These are phyloP conservation scores for Lotmaria passim DNA, from an alignment of 208 protist species.

Conservation along the genomic window DNA sequence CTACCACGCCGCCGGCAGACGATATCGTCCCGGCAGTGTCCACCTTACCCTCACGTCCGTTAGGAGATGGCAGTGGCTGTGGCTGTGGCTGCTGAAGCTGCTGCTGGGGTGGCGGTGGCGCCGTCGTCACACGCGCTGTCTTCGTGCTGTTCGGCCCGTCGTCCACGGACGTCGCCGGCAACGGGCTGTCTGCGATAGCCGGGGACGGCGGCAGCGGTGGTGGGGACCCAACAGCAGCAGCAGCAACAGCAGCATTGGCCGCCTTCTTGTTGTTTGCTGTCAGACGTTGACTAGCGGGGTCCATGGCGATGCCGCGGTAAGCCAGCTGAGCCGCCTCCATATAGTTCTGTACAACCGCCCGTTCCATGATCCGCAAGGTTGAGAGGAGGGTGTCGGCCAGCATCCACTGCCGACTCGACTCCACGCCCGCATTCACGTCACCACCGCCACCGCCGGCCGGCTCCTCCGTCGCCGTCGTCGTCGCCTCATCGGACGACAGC, in stretches of 20 bases:
- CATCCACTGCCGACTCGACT: conserved; percentile 65
- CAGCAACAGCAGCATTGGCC: neutral
- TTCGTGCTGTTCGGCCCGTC: neutral
- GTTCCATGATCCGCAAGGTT: conserved; percentile 89
- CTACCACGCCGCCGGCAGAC: neutral
- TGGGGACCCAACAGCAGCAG: neutral
- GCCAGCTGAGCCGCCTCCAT: conserved; percentile 86
- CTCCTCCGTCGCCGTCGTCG: conserved; percentile 1
- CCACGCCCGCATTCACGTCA: conserved; percentile 5
- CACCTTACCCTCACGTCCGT: neutral
- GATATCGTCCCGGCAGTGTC: neutral
- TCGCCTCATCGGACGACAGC: conserved; percentile 30
- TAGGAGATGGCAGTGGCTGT: neutral
- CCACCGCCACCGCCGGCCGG: conserved; percentile 5
- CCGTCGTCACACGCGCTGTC: neutral
- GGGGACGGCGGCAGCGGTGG: conserved; percentile 7
- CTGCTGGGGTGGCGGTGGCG: neutral
- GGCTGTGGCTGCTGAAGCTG: neutral
- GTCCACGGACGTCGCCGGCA: conserved; percentile 15
- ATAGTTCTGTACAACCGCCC: conserved; percentile 91
- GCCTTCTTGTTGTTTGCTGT: neutral
- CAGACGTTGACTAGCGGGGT: conserved; percentile 17
- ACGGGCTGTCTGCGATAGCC: neutral
- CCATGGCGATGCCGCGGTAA: conserved; percentile 84
- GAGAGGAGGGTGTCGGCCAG: conserved; percentile 79